A percentile compares a stretch with the other conserved stretches of the same genome.
These are phyloP conservation scores for Apophysomyces sp. DNA, from an alignment of 371 early-diverging fungal genomes.

Conservation along the genomic window DNA sequence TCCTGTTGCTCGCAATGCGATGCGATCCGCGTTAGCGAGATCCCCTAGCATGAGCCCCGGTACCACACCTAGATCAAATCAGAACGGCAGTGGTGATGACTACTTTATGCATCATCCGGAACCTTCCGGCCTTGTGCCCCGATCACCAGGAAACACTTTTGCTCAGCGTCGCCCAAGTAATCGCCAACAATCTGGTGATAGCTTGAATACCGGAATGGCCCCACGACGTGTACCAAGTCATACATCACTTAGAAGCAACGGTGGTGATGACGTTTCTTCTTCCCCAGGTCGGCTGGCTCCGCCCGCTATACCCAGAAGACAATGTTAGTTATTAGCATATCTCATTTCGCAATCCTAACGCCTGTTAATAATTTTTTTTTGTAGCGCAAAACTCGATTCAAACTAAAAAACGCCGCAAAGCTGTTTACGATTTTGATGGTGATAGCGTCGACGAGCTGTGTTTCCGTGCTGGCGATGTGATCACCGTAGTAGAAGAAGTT, in stretches of 20 bases:
- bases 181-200: constrained; percentile 18
- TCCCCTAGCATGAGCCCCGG: constrained; percentile 3
- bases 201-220: neutral
- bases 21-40: constrained; percentile 4
- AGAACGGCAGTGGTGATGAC: constrained; percentile 11
- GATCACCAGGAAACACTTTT: neutral
- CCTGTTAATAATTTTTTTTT: neutral
- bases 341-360: neutral
- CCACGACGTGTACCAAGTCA: constrained; percentile 21
- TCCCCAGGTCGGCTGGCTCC: constrained; percentile 6
- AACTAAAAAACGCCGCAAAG: constrained; percentile 46
- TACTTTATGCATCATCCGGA: constrained; percentile 8
- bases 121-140: neutral
- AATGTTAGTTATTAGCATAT: constrained; percentile 7
- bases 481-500: constrained; percentile 71
- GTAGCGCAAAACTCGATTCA: neutral
- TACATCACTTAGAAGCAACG: constrained; percentile 15
- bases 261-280: neutral
- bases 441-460: constrained; percentile 67
- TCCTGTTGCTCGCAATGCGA: neutral
- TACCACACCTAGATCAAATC: neutral
- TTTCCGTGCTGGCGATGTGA: constrained; percentile 67
- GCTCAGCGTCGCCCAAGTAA: constrained; percentile 13
- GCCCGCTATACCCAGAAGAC: constrained; percentile 11
- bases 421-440: constrained; percentile 69